Base-by-base conservation (phyloP, 2,329 filamentous ascomycete genomes). In the Cercospora sp. region DNA sequence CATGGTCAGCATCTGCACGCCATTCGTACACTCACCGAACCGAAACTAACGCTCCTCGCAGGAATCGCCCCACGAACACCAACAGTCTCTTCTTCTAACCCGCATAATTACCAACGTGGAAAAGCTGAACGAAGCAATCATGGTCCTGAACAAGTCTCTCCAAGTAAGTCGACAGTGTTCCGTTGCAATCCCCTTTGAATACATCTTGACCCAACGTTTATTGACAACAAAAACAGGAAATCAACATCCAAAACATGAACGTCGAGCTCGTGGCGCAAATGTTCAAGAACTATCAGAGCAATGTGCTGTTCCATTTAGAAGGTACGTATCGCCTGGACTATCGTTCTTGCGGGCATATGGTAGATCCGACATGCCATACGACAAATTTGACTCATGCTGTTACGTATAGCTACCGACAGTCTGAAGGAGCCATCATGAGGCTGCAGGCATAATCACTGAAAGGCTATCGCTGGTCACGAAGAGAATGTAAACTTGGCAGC, bases 211-310 rank as follows among this genome's bases (percentile, higher is more conserved):
- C 8, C 30, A 9, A 9, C 31, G 13, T n/a, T 40, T n/a, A n/a
- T n/a, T 40, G 5, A 40, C 36, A 40, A 16, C n/a, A 2, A 40
- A n/a, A 40, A n/a, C 74, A 97, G 91, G 94, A 98, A 73, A 97
- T 98, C 85, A 98, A 98, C 77, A 90, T 97, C 65, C 92, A 97
- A 76, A 99, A 98, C 80, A 97, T 98, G 93, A 97, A 99, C 78
- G 93, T 97, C 40, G 95, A 98, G 82, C 86, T 98, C 2, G 95
- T 98, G 5, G 94, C 94, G 0, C 94, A 98, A 78, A 99, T 99
- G 95, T 99, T 98, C 85, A 97, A 98, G 84, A 99, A 98, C 82
- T 99, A 99, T 79, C 94, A 97, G 80, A 97, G 93, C 10, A 99
- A 98, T 75, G 94, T 98, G 13, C 83, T 98, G 5, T 98, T 99